Evolutionary conservation across 2,329 filamentous ascomycete genomes (phyloP), one percentile per base, ranked within the genome.

Genomic region (Plectosphaerella sp.): DNA sequence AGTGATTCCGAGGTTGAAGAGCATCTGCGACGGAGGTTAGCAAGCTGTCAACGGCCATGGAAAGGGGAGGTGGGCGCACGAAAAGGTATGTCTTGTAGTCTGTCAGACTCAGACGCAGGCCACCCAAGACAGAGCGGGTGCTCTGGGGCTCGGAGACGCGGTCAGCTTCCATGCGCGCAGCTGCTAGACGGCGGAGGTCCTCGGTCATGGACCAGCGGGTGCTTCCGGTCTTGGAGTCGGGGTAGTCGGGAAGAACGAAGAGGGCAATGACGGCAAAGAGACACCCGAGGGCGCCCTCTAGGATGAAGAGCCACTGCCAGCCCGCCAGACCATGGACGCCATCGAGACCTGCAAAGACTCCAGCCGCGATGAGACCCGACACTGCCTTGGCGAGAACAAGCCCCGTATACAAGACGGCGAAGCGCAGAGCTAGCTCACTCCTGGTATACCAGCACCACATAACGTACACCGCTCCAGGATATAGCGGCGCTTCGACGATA

Each of bases 381-480:
- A 46, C 18, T 5, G 18, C 43, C 16, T 28, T 25, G 43, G 43
- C 43, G 11, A 46, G 43, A 12, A 22, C 24, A n/a, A 28, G 14
- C 12, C 22, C 43, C 5, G 43, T 46, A n/a, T 18, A 46, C 20
- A 33, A 9, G 9, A 46, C 15, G 22, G 43, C 43, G 11, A 46
- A 20, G 12, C 43, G 43, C 7, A 46, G 59, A n/a, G 78, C 51
- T 25, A 79, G 78, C 63, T 88, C 85, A 4, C 89, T 70, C 52
- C 91, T 87, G 64, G 92, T 93, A 50, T 92, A 91, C 88, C 87
- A 91, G 3, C 54, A 58, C 22, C 60, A 62, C 8, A 64, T 48
- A 18, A 64, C 50, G 16, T 42, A 42, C 15, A 42, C 18, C 15
- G 39, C 39, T 6, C 52, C 55, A 4, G 52, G 58, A 39, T 61